Evolutionary conservation across 805 yeast species (phyloP).

Genomic region (Yarrowia hollandica): DNA sequence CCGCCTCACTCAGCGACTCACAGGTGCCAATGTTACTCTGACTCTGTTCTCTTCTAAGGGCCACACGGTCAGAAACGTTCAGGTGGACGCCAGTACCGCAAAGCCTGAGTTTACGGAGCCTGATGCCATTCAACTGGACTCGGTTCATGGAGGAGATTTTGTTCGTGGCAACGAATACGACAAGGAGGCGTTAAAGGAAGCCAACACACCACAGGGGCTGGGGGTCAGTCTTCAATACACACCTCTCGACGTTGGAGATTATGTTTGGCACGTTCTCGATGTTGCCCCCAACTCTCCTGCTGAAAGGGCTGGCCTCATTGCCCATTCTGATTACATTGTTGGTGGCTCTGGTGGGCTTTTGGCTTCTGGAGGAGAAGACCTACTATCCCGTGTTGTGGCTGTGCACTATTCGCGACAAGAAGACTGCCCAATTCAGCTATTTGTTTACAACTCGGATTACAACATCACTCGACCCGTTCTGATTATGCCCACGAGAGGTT

Average conservation of each 20-base stretch:
- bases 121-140: conserved; percentile 45
- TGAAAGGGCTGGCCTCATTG: conserved; percentile 73
- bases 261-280: conserved; percentile 81
- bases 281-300: conserved; percentile 81
- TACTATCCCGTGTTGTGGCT: conserved; percentile 67
- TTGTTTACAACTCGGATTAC: conserved; percentile 85
- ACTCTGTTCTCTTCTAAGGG: conserved; percentile 36
- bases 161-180: conserved; percentile 18
- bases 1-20: conserved; percentile 1
- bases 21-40: conserved; percentile 28
- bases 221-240: conserved; percentile 67
- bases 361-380: conserved; percentile 82
- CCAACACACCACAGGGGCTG: conserved; percentile 44
- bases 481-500: conserved; percentile 64
- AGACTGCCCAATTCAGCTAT: conserved; percentile 48
- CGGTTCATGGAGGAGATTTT: conserved; percentile 7
- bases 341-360: conserved; percentile 85
- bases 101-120: conserved; percentile 16
- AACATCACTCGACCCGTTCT: conserved; percentile 85
- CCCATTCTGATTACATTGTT: conserved; percentile 83
- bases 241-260: conserved; percentile 70
- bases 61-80: conserved; percentile 44
- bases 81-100: conserved; percentile 38
- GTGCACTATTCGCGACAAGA: conserved; percentile 28
- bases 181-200: conserved; percentile 30